phyloP scores from a whole-genome alignment of 208 protist species.

The Lotmaria passim region DNA sequence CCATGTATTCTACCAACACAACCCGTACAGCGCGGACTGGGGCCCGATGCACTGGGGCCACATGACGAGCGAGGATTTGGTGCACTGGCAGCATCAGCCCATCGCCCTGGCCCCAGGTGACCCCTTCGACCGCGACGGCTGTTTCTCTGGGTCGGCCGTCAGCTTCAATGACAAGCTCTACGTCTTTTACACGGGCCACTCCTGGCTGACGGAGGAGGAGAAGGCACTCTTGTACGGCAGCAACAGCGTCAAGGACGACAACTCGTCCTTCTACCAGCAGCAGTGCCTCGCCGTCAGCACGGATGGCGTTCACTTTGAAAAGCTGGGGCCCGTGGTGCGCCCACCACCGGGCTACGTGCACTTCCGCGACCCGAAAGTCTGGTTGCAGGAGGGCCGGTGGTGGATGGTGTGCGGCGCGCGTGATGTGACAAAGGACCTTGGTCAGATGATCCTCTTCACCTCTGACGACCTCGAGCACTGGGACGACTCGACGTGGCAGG shows the following conservation, averaged over 20 bases:
- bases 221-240: slow-evolving; percentile 7
- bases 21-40: slow-evolving; percentile 54
- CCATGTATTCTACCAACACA: slow-evolving; percentile 66
- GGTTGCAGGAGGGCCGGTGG: slow-evolving; percentile 40
- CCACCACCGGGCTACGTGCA: slow-evolving; percentile 42
- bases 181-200: slow-evolving; percentile 64
- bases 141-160: slow-evolving; percentile 59
- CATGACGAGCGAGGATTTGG: slow-evolving; percentile 49
- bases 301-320: slow-evolving; percentile 43
- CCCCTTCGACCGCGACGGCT: slow-evolving; percentile 55
- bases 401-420: slow-evolving; percentile 56
- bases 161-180: slow-evolving; percentile 46
- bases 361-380: slow-evolving; percentile 57
- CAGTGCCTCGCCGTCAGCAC: slow-evolving; percentile 66
- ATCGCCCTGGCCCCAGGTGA: slow-evolving; percentile 45
- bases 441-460: slow-evolving; percentile 47
- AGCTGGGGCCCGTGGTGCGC: slow-evolving; percentile 35
- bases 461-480: slow-evolving; percentile 34
- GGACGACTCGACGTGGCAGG: slow-evolving; percentile 38
- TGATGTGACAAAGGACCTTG: slow-evolving; percentile 36
- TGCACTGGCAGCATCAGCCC: slow-evolving; percentile 53
- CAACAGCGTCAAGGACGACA: slow-evolving; percentile 1
- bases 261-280: slow-evolving; percentile 39
- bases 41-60: slow-evolving; percentile 72
- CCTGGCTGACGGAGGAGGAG: slow-evolving; percentile 18